Conservation (phyloP, 2,329 filamentous ascomycete species). For the Xylaria sp. region DNA sequence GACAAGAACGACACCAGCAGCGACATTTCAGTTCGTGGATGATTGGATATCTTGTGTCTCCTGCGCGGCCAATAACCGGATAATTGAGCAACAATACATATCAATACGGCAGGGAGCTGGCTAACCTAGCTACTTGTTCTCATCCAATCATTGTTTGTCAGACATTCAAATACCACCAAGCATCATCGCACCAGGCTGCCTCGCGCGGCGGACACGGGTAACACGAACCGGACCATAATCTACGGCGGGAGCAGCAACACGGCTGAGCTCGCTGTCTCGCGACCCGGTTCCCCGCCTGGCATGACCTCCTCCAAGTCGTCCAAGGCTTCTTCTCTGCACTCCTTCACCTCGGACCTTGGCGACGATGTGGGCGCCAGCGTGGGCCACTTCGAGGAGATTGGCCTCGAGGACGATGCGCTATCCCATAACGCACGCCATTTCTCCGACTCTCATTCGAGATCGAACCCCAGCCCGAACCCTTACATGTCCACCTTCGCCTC, state of each 20-base stretch:
- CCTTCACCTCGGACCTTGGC: conserved; percentile 78
- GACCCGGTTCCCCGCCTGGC: conserved; percentile 77
- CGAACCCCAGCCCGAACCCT: conserved; percentile 54
- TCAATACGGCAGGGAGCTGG: too few species aligned
- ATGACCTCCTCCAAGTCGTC: conserved; percentile 87
- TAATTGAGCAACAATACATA: conserved; percentile 15
- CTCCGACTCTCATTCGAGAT: conserved; percentile 52
- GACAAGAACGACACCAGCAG: neutral
- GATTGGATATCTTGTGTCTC: neutral
- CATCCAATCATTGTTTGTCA: conserved; percentile 6
- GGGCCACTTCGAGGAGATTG: conserved; percentile 93
- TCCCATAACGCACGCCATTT: conserved; percentile 50
- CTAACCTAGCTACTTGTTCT: neutral
- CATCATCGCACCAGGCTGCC: conserved; percentile 12
- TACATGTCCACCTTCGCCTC: conserved; percentile 61
- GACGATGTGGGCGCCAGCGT: conserved; percentile 76
- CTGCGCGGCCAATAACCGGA: neutral
- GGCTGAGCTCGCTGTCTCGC: conserved; percentile 54
- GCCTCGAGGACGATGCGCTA: conserved; percentile 76
- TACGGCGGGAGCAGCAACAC: conserved; percentile 53
- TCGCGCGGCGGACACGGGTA: conserved; percentile 29
- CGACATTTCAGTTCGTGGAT: neutral
- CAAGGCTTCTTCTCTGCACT: conserved; percentile 89
- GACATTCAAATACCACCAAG: neutral
- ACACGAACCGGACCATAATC: conserved; percentile 51